Conservation (phyloP, 306 rosid species). For the Vigna trinervia region DNA sequence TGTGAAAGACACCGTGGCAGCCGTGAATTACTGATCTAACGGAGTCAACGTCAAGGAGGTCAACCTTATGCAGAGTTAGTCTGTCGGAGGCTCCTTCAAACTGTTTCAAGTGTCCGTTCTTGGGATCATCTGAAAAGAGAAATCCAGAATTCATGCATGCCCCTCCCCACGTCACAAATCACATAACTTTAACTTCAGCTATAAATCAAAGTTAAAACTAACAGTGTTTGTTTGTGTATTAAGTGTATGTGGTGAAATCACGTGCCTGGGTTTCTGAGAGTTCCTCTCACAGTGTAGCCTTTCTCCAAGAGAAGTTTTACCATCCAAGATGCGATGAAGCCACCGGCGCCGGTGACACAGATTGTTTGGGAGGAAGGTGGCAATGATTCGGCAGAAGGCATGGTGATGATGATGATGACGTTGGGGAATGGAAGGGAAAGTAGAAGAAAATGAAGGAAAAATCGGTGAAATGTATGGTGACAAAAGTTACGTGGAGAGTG, state of each 20-base stretch:
- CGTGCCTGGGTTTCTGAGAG: conserved; percentile 78
- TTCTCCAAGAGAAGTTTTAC: conserved; percentile 74
- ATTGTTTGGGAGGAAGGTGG: conserved; percentile 52
- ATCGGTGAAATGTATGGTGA: neutral
- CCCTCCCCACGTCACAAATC: neutral
- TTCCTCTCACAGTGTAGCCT: conserved; percentile 82
- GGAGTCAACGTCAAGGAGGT: conserved; percentile 71
- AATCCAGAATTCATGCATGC: conserved; percentile 11
- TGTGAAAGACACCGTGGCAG: conserved; percentile 78
- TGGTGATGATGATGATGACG: neutral
- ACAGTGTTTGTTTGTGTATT: no score
- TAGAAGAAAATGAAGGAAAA: neutral
- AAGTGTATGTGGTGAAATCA: no score
- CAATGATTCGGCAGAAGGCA: conserved; percentile 53
- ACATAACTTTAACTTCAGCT: neutral
- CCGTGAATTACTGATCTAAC: conserved; percentile 63
- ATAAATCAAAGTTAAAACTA: no score
- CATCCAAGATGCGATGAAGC: conserved; percentile 92
- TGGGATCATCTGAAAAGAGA: conserved; percentile 60
- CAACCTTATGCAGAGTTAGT: conserved; percentile 61
- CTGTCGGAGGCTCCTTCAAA: conserved; percentile 79
- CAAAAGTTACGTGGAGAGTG: neutral
- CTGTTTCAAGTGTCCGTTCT: conserved; percentile 73
- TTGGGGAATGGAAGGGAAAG: neutral
- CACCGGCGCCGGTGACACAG: conserved; percentile 94